Evolutionary conservation across 73 alveolate genomes (phyloP).

Genomic region (Tetrahymena thermophila): DNA sequence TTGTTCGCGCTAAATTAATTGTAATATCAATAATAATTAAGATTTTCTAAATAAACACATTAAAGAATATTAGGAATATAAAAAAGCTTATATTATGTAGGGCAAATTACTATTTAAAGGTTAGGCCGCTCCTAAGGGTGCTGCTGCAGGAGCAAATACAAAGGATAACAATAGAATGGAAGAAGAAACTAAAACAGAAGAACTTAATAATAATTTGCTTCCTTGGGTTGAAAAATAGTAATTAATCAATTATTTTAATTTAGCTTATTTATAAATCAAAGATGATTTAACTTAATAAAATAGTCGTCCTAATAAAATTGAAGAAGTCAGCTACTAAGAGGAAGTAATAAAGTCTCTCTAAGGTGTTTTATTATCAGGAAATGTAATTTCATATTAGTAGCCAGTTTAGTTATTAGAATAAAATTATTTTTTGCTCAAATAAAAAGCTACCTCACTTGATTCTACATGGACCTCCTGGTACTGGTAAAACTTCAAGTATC

Average conservation of each 20-base stretch:
- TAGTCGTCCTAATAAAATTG: slow-evolving; percentile 66
- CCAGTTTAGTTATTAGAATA: background rate
- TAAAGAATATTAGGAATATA: background rate
- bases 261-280: background rate
- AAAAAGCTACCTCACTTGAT: slow-evolving; percentile 86
- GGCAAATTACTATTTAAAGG: background rate
- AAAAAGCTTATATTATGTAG: background rate
- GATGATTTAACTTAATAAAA: background rate
- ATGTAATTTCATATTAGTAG: slow-evolving; percentile 25
- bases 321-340: slow-evolving; percentile 62
- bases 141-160: background rate
- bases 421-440: background rate
- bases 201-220: background rate
- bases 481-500: slow-evolving; percentile 96
- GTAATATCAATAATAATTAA: background rate
- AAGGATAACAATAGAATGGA: background rate
- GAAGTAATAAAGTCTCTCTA: slow-evolving; percentile 77
- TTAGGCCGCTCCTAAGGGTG: background rate
- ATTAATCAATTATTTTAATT: background rate
- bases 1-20: background rate
- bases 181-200: background rate
- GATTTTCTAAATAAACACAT: background rate
- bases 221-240: slow-evolving; percentile 49
- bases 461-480: slow-evolving; percentile 89
- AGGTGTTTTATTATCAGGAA: slow-evolving; percentile 45